Evolutionary conservation across 306 rosid genomes (phyloP).

Genomic region (Malus asiatica): DNA sequence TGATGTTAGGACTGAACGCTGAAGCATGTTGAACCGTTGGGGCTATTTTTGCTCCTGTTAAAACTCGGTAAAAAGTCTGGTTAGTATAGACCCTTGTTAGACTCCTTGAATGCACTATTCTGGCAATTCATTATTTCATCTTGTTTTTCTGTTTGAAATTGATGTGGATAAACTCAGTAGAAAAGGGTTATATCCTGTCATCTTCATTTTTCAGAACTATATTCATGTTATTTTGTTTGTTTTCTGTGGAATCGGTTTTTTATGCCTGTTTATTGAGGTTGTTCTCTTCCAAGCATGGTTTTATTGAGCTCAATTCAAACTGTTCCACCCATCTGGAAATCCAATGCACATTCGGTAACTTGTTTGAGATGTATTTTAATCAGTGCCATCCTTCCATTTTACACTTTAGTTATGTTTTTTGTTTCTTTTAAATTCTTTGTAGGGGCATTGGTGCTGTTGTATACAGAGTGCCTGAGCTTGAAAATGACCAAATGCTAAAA

Average conservation of each 20-base stretch:
- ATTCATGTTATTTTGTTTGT: background rate
- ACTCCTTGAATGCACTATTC: background rate
- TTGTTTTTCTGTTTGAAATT: background rate
- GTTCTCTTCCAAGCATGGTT: background rate
- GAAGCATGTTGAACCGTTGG: background rate
- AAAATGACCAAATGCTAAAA: constrained; percentile 51
- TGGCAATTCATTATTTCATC: background rate
- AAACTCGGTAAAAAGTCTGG: background rate
- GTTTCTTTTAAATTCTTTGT: constrained; percentile 5
- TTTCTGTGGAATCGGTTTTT: background rate
- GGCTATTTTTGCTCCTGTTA: background rate
- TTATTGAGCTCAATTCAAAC: background rate
- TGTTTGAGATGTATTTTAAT: background rate
- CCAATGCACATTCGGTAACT: background rate
- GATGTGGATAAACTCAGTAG: background rate
- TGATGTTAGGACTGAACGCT: background rate
- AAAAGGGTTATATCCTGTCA: background rate
- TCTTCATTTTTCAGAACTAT: background rate
- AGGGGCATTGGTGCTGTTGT: constrained; percentile 86
- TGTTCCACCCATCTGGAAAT: background rate
- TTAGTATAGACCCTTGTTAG: background rate
- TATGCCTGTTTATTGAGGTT: background rate
- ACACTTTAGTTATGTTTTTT: background rate
- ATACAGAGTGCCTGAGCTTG: constrained; percentile 61
- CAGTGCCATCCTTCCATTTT: background rate